These are phyloP conservation scores for Skeletonema grethae DNA, from an alignment of 108 stramenopile genomes.

Conservation along the genomic window DNA sequence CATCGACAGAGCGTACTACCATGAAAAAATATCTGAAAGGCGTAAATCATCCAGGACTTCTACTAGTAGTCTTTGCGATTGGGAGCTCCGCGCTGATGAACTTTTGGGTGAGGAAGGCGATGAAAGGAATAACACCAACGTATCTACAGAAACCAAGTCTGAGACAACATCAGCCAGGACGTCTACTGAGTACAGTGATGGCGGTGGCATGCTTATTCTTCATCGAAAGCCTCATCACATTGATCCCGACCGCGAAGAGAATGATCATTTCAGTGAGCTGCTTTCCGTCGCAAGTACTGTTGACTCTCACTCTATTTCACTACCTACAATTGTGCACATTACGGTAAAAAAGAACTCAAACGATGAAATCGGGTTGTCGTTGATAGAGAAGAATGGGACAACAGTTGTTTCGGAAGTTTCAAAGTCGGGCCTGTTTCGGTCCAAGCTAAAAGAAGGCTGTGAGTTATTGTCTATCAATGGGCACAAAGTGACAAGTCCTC, in stretches of 20 bases:
- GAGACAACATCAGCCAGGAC: neutral
- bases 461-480: conserved; percentile 35
- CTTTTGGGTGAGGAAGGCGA: conserved; percentile 8
- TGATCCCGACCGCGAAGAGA: conserved; percentile 1
- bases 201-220: neutral
- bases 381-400: conserved; percentile 28
- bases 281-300: conserved; percentile 32
- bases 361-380: conserved; percentile 30
- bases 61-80: conserved; percentile 8
- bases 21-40: neutral
- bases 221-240: neutral
- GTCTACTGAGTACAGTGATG: neutral
- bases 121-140: neutral
- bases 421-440: conserved; percentile 18
- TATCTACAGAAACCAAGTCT: neutral
- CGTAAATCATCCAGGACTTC: conserved; percentile 2
- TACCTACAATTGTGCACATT: conserved; percentile 10
- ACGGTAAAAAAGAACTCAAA: conserved; percentile 12
- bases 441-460: conserved; percentile 22
- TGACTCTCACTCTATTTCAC: neutral
- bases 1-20: neutral
- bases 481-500: conserved; percentile 21
- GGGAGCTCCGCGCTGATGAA: conserved; percentile 23
- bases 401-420: conserved; percentile 31
- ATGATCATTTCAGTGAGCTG: conserved; percentile 13